A percentile compares a stretch with the other conserved stretches of the same genome.
Conservation (phyloP, 257 asterid species). For the Fraxinus cuspidata region DNA sequence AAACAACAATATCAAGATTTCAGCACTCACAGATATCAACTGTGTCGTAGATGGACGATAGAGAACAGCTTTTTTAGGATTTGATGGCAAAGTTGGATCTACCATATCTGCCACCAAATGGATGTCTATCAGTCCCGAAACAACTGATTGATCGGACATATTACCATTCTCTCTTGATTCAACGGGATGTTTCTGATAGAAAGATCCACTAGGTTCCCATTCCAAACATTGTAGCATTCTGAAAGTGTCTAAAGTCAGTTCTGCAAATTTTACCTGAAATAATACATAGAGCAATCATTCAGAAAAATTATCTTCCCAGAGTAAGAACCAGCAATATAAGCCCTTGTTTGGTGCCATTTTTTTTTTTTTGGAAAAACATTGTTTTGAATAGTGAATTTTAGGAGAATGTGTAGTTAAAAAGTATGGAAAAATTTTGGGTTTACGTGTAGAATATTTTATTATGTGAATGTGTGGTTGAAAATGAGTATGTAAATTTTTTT, state of each 20-base stretch:
- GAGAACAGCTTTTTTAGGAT: slow-evolving; percentile 86
- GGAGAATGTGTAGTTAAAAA: too few relatives aligned
- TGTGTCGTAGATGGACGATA: slow-evolving; percentile 87
- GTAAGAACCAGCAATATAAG: not conserved
- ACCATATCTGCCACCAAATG: slow-evolving; percentile 82
- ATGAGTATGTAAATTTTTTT: too few relatives aligned
- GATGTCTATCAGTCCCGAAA: slow-evolving; percentile 86
- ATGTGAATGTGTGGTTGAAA: too few relatives aligned
- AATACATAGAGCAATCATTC: slow-evolving; percentile 7
- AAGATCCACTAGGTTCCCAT: slow-evolving; percentile 95
- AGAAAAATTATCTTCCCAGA: slow-evolving; percentile 20
- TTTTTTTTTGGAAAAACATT: too few relatives aligned
- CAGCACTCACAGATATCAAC: slow-evolving; percentile 74
- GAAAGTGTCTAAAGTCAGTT: slow-evolving; percentile 82
- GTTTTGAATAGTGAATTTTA: too few relatives aligned
- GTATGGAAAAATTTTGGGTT: too few relatives aligned
- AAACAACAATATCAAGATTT: slow-evolving; percentile 24
- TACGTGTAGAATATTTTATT: too few relatives aligned
- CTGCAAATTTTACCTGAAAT: slow-evolving; percentile 89
- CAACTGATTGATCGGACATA: slow-evolving; percentile 62
- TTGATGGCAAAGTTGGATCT: slow-evolving; percentile 93
- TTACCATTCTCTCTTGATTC: slow-evolving; percentile 68
- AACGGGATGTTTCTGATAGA: slow-evolving; percentile 58
- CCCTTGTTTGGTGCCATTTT: too few relatives aligned
- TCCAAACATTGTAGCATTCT: slow-evolving; percentile 99